A percentile compares a stretch with the other conserved stretches of the same genome.
Conservation (phyloP, 2,329 filamentous ascomycete species). For the Aspergillus fischeri region DNA sequence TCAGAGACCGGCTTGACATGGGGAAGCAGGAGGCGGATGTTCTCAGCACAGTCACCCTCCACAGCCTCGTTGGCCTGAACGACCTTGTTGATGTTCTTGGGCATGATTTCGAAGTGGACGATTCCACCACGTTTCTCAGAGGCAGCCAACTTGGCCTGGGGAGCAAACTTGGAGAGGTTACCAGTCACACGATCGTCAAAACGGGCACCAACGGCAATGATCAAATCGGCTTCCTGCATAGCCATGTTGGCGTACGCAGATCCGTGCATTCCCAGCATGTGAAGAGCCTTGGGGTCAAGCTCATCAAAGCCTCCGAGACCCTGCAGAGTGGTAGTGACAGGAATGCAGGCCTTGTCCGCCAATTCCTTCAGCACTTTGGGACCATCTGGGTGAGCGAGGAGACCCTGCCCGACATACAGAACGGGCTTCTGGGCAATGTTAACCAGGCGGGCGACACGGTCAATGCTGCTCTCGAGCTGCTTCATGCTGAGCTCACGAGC, state of each 20-base stretch:
- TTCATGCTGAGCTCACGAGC: constrained; percentile 68
- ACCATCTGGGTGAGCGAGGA: constrained; percentile 75
- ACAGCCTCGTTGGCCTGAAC: constrained; percentile 94
- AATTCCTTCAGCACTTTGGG: constrained; percentile 76
- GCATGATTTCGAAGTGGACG: constrained; percentile 96
- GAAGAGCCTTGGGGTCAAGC: constrained; percentile 85
- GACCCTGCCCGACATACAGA: constrained; percentile 90
- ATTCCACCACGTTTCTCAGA: constrained; percentile 86
- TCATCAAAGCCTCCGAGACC: constrained; percentile 91
- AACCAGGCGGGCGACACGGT: constrained; percentile 73
- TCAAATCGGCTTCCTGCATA: constrained; percentile 93
- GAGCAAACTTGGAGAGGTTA: constrained; percentile 80
- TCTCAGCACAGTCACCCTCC: constrained; percentile 83
- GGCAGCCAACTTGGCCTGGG: constrained; percentile 78
- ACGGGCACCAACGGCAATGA: constrained; percentile 87
- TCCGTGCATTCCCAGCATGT: constrained; percentile 99
- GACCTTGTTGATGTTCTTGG: constrained; percentile 99
- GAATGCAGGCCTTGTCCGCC: constrained; percentile 85
- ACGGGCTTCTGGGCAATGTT: constrained; percentile 90
- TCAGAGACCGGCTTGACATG: constrained; percentile 61
- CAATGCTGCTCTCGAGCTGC: constrained; percentile 69
- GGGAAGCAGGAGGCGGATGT: constrained; percentile 71
- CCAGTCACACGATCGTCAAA: constrained; percentile 95
- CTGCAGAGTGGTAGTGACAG: constrained; percentile 92
- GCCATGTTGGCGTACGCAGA: constrained; percentile 96